Conservation (phyloP, 2,329 filamentous ascomycete species). For the Beauveria bassiana region DNA sequence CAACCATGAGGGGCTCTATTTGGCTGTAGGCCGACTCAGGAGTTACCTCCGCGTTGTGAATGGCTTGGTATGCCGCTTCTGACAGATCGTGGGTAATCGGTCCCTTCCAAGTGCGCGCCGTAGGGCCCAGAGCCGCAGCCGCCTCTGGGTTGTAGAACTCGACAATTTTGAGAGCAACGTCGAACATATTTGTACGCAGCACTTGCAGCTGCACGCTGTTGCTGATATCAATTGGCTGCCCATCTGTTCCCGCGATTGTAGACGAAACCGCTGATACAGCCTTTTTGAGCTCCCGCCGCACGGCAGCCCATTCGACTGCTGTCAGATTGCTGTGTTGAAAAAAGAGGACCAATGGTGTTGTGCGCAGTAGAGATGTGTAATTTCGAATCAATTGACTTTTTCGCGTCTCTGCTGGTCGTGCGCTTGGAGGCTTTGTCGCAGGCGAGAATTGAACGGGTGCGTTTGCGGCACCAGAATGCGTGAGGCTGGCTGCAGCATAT, state of each 20-base stretch:
- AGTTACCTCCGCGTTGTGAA: slow-evolving; percentile 30
- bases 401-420: slow-evolving; percentile 76
- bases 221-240: slow-evolving; percentile 40
- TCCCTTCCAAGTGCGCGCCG: slow-evolving; percentile 23
- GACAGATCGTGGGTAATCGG: slow-evolving; percentile 46
- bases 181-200: slow-evolving; percentile 82
- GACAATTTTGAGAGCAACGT: slow-evolving; percentile 72
- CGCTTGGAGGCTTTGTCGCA: slow-evolving; percentile 76
- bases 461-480: slow-evolving; percentile 16
- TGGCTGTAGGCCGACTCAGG: slow-evolving; percentile 40
- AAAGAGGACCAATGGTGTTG: slow-evolving; percentile 75
- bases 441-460: slow-evolving; percentile 44
- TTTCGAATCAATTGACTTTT: slow-evolving; percentile 82
- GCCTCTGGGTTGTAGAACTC: slow-evolving; percentile 64
- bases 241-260: slow-evolving; percentile 18
- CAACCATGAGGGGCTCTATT: slow-evolving; percentile 70
- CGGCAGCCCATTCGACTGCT: slow-evolving; percentile 52
- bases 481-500: slow-evolving; percentile 10
- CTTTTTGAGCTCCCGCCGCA: slow-evolving; percentile 35
- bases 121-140: slow-evolving; percentile 25
- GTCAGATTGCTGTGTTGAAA: slow-evolving; percentile 67
- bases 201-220: slow-evolving; percentile 68
- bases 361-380: slow-evolving; percentile 82
- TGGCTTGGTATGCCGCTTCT: slow-evolving; percentile 40
- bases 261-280: slow-evolving; percentile 35